A percentile compares a stretch with the other conserved stretches of the same genome.
phyloP scores from a whole-genome alignment of 139 green algal genomes.

The Microglena sp. region DNA sequence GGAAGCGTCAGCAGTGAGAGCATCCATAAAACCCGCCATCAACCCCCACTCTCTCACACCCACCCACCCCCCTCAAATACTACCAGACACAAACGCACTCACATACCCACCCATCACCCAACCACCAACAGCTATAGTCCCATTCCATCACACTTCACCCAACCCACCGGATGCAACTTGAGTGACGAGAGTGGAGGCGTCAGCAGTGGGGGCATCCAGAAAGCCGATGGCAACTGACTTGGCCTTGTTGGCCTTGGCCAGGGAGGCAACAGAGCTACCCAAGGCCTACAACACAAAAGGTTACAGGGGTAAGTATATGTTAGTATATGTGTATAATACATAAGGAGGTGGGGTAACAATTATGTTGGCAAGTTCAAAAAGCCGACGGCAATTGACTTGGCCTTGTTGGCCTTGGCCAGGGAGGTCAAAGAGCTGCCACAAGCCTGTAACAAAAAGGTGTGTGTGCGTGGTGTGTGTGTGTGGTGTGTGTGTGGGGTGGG shows the following conservation, averaged over 20 bases:
- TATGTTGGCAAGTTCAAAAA: no score
- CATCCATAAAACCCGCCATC: constrained; percentile 10
- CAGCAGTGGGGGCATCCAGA: background rate
- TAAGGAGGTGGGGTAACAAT: no score
- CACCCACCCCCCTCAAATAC: background rate
- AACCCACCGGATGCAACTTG: constrained; percentile 7
- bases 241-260: constrained; percentile 49
- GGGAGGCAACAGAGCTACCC: constrained; percentile 31
- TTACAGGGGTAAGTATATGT: background rate
- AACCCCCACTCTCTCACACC: no score
- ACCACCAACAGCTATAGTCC: background rate
- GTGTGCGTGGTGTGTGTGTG: no score
- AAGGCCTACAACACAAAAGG: constrained; percentile 21
- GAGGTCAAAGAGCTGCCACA: no score
- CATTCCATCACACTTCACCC: constrained; percentile 5
- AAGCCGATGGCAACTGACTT: constrained; percentile 18
- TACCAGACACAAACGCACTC: background rate
- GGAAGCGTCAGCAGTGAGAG: background rate
- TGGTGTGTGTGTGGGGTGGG: no score
- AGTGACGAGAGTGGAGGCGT: background rate
- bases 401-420: no score
- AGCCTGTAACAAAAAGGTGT: no score
- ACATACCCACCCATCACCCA: background rate
- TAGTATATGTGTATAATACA: background rate
- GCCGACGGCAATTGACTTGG: no score